Percentiles rank a stretch among this genome's conserved stretches.
Conservation (phyloP, 139 green algal species). For the Chlorella sp. region DNA sequence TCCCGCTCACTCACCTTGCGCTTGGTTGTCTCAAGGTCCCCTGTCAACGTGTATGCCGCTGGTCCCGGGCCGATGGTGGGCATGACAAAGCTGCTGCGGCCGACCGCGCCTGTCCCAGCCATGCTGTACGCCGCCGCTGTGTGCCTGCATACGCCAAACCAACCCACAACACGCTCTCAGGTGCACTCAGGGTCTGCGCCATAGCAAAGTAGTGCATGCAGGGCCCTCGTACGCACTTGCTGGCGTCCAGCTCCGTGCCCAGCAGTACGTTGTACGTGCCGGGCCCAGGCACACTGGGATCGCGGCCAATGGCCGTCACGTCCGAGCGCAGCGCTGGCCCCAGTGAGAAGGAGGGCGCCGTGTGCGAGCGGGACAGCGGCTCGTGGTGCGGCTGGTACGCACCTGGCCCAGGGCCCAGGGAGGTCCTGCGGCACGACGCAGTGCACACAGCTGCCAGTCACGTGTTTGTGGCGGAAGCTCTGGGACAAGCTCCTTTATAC, state of each 20-base stretch:
- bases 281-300: neutral
- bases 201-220: too few species aligned
- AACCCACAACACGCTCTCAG: too few species aligned
- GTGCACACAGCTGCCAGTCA: neutral
- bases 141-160: too few species aligned
- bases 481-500: too few species aligned
- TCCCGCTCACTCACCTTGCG: too few species aligned
- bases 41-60: neutral
- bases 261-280: neutral
- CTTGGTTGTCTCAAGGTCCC: too few species aligned
- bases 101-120: neutral
- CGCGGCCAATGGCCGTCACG: neutral
- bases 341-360: neutral
- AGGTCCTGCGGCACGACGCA: neutral
- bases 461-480: too few species aligned
- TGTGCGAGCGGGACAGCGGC: neutral
- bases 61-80: neutral
- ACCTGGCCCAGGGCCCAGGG: neutral
- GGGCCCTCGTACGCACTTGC: neutral
- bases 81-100: neutral
- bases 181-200: too few species aligned
- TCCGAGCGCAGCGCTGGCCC: constrained; percentile 1
- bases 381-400: constrained; percentile 2
- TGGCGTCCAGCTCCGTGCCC: neutral
- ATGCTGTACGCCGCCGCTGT: neutral